These are phyloP conservation scores for Crepidotus variabilis DNA, from an alignment of 768 basidiomycete genomes.

Conservation along the genomic window DNA sequence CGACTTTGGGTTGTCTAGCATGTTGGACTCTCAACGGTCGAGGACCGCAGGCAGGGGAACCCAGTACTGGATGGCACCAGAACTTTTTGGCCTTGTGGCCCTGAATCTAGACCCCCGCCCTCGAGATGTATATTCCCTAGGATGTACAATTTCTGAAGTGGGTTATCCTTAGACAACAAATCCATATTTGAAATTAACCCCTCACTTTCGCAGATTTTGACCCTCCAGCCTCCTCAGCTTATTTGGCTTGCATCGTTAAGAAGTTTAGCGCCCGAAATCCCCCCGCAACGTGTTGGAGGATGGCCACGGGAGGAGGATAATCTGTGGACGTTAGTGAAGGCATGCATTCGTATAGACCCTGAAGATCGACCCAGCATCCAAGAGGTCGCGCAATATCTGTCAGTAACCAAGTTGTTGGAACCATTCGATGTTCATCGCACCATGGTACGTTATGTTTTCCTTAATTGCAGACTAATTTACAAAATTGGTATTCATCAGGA, in stretches of 20 bases:
- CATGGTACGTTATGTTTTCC: too few species aligned
- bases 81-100: slow-evolving; percentile 10
- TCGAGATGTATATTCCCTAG: too few species aligned
- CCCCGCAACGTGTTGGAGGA: slow-evolving; percentile 5
- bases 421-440: too few species aligned
- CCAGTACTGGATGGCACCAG: slow-evolving; percentile 18
- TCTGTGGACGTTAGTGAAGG: slow-evolving; percentile 15
- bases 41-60: slow-evolving; percentile 11
- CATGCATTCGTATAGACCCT: slow-evolving; percentile 12
- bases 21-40: slow-evolving; percentile 12
- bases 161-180: slow-evolving; percentile 11
- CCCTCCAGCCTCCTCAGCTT: neutral
- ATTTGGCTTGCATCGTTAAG: slow-evolving; percentile 8
- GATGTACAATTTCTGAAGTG: slow-evolving; percentile 18
- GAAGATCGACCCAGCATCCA: slow-evolving; percentile 2
- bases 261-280: slow-evolving; percentile 1
- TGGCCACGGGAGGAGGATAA: slow-evolving; percentile 13
- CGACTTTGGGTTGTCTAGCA: slow-evolving; percentile 18
- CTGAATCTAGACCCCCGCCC: slow-evolving; percentile 1
- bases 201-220: neutral
- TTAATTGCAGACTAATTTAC: too few species aligned
- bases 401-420: neutral
- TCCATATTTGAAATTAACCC: neutral
- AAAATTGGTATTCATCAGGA: too few species aligned
- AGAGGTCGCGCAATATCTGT: neutral